Evolutionary conservation across 345 rosid species (phyloP).

Genomic region (Gossypium rotundifolium): DNA sequence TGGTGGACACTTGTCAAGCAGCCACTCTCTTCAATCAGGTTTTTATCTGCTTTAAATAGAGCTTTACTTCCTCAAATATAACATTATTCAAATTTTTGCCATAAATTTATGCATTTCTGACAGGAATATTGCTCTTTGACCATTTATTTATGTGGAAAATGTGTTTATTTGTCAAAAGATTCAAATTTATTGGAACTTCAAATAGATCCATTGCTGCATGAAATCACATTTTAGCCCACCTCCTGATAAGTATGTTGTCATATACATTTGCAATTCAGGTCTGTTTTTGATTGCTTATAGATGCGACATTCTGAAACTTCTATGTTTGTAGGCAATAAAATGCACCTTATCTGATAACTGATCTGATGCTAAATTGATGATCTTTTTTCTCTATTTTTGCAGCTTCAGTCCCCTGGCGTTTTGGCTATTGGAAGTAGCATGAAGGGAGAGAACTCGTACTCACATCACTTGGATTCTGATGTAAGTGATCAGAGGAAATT

Average conservation of each 20-base stretch:
- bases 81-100: not conserved
- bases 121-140: not conserved
- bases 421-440: constrained; percentile 95
- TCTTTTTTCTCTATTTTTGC: constrained; percentile 12
- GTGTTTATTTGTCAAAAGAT: not conserved
- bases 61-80: not conserved
- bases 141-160: not conserved
- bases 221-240: not conserved
- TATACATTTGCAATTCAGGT: not conserved
- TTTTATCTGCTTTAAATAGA: constrained; percentile 8
- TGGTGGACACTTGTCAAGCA: constrained; percentile 99
- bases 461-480: constrained; percentile 96
- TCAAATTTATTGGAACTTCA: not conserved
- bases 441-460: constrained; percentile 98
- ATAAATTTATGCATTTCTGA: constrained; percentile 1
- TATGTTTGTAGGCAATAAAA: not conserved
- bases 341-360: not conserved
- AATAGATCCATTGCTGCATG: not conserved
- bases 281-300: constrained; percentile 2
- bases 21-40: constrained; percentile 97
- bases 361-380: constrained; percentile 10
- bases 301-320: not conserved
- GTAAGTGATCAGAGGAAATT: constrained; percentile 35
- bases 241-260: not conserved
- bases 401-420: constrained; percentile 95